phyloP scores from a whole-genome alignment of 2,329 filamentous ascomycete genomes.

The Penicillium glabrum region DNA sequence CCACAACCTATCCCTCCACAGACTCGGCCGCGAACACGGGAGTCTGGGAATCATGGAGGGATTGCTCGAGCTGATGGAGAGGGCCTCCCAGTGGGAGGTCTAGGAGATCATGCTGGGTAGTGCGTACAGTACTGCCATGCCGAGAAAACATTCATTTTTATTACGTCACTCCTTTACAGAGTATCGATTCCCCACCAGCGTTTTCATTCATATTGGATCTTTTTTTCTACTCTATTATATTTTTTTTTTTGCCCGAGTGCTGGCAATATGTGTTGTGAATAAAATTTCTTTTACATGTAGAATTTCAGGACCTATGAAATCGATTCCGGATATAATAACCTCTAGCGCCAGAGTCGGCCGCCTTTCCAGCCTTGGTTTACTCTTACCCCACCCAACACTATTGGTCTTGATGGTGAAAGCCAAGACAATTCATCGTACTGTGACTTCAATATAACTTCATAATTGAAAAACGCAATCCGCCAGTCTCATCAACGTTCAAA shows the following conservation, averaged over 20 bases:
- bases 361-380: too few relatives aligned
- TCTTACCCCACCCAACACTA: too few relatives aligned
- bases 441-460: too few relatives aligned
- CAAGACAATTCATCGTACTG: too few relatives aligned
- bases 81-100: neutral
- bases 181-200: neutral
- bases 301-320: too few relatives aligned
- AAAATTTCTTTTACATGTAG: neutral
- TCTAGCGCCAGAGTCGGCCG: too few relatives aligned
- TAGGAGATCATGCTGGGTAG: neutral
- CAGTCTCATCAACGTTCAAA: too few relatives aligned
- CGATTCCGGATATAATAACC: too few relatives aligned
- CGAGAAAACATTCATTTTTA: neutral
- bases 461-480: too few relatives aligned
- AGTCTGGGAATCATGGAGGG: neutral
- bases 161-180: neutral
- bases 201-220: neutral
- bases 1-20: slow-evolving; percentile 22
- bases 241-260: neutral
- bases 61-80: neutral
- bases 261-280: neutral
- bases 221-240: too few relatives aligned
- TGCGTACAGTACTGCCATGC: neutral
- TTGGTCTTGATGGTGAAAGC: too few relatives aligned
- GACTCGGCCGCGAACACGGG: neutral